Percentiles rank a stretch among this genome's conserved stretches.
phyloP scores from a whole-genome alignment of 164 flowering plant species.

The grape (Vitis vinifera) region ASM3070453v1 NC_081822.1:2818001-2818500 shows the following conservation, averaged over 20 bases:
- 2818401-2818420: slow-evolving; percentile 81
- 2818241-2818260: too few relatives aligned
- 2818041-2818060: slow-evolving; percentile 73
- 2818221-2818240: too few relatives aligned
- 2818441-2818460: slow-evolving; percentile 74
- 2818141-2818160: slow-evolving; percentile 48
- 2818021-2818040: slow-evolving; percentile 82
- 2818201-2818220: too few relatives aligned
- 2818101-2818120: slow-evolving; percentile 62
- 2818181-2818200: too few relatives aligned
- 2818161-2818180: too few relatives aligned
- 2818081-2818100: slow-evolving; percentile 63
- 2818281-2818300: neutral
- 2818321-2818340: neutral
- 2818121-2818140: slow-evolving; percentile 84
- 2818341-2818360: slow-evolving; percentile 41
- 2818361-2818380: slow-evolving; percentile 56
- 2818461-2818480: slow-evolving; percentile 91
- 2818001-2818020: neutral
- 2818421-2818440: slow-evolving; percentile 92
- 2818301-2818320: neutral
- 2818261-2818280: too few relatives aligned
- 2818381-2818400: slow-evolving; percentile 87
- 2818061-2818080: slow-evolving; percentile 59
- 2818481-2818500: slow-evolving; percentile 3